Conservation (phyloP, 805 yeast species). For the Kodamaea kakaduensis region DNA sequence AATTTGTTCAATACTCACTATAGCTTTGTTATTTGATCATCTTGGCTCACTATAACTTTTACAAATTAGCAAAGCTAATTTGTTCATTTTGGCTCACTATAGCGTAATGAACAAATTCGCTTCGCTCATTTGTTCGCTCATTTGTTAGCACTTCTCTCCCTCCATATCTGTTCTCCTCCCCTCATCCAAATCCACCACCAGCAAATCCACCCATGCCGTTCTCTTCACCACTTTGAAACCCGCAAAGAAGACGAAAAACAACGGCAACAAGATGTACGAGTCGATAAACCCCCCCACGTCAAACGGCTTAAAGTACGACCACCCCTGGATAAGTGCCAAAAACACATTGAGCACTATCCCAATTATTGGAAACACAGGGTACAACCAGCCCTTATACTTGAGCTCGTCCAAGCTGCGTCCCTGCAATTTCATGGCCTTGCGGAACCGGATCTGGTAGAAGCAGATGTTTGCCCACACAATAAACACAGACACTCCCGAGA, state of each 20-base stretch:
- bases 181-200: slow-evolving; percentile 47
- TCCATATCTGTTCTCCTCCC: slow-evolving; percentile 30
- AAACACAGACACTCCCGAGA: slow-evolving; percentile 65
- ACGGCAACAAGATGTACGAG: slow-evolving; percentile 59
- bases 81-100: too few relatives aligned
- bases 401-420: slow-evolving; percentile 32
- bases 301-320: slow-evolving; percentile 61
- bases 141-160: too few relatives aligned
- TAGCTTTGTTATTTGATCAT: too few relatives aligned
- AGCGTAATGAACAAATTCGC: too few relatives aligned
- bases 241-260: slow-evolving; percentile 41
- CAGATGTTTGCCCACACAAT: slow-evolving; percentile 65
- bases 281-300: slow-evolving; percentile 46
- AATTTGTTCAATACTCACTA: too few relatives aligned
- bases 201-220: slow-evolving; percentile 39
- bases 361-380: slow-evolving; percentile 48
- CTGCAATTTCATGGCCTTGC: slow-evolving; percentile 40
- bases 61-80: too few relatives aligned
- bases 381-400: slow-evolving; percentile 38
- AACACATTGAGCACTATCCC: slow-evolving; percentile 50
- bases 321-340: slow-evolving; percentile 60
- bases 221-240: slow-evolving; percentile 37
- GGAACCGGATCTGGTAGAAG: slow-evolving; percentile 53
- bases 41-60: too few relatives aligned
- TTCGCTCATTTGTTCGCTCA: too few relatives aligned